phyloP scores from a whole-genome alignment of 257 asterid genomes.

The Echites panduratus region DNA sequence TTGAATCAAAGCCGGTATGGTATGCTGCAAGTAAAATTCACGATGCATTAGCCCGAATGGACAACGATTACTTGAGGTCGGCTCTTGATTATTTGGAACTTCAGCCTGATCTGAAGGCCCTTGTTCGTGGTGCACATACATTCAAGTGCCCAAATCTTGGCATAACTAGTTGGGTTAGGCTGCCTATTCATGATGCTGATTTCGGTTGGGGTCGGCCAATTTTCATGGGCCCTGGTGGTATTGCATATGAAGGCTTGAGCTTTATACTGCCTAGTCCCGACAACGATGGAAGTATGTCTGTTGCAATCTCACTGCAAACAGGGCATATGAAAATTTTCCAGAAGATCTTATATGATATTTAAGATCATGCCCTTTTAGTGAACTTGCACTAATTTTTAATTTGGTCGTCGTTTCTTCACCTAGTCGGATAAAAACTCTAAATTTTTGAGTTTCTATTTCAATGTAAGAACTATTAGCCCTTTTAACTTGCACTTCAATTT shows the following conservation, averaged over 20 bases:
- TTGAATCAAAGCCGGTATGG: slow-evolving; percentile 57
- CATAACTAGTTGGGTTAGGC: slow-evolving; percentile 83
- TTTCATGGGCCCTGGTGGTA: slow-evolving; percentile 92
- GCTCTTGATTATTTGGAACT: slow-evolving; percentile 86
- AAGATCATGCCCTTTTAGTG: background rate
- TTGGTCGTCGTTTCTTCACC: background rate
- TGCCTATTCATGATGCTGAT: slow-evolving; percentile 84
- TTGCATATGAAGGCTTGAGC: slow-evolving; percentile 78
- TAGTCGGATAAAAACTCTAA: background rate
- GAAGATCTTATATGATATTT: slow-evolving; percentile 59
- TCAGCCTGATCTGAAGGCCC: slow-evolving; percentile 80
- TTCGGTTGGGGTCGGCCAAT: slow-evolving; percentile 88
- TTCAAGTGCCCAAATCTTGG: slow-evolving; percentile 87
- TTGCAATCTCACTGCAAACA: slow-evolving; percentile 62
- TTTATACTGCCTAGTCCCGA: slow-evolving; percentile 64
- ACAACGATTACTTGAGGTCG: slow-evolving; percentile 66
- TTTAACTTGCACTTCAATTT: background rate
- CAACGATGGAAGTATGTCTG: slow-evolving; percentile 67
- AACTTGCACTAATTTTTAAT: background rate
- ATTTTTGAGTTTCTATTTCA: background rate
- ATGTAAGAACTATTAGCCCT: background rate
- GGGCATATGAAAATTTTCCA: slow-evolving; percentile 79
- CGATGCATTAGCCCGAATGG: slow-evolving; percentile 67
- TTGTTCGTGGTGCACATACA: slow-evolving; percentile 82
- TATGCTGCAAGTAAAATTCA: slow-evolving; percentile 64